Conservation (phyloP, 345 rosid genomes). For the Gossypium thurberi region DNA sequence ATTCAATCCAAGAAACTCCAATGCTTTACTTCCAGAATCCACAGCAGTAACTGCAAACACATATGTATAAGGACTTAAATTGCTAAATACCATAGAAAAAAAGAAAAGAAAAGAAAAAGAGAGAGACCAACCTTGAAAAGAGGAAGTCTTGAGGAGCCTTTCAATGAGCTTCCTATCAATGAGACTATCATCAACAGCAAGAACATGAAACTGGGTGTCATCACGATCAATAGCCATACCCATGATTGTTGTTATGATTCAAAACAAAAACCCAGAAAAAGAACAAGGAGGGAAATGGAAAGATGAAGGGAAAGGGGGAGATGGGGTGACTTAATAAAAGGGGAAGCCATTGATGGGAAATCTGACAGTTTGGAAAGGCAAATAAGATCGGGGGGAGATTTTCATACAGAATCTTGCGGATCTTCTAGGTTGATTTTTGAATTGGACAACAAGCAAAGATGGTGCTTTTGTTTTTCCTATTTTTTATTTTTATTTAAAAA, state of each 20-base stretch:
- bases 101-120: neutral
- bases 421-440: slow-evolving; percentile 52
- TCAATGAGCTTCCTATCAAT: slow-evolving; percentile 81
- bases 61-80: neutral
- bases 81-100: neutral
- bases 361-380: slow-evolving; percentile 54
- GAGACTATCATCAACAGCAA: slow-evolving; percentile 86
- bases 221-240: slow-evolving; percentile 32
- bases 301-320: neutral
- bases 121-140: slow-evolving; percentile 53
- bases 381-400: slow-evolving; percentile 46
- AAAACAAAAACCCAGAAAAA: neutral
- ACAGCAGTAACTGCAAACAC: slow-evolving; percentile 64
- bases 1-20: slow-evolving; percentile 69
- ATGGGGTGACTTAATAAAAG: slow-evolving; percentile 21
- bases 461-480: slow-evolving; percentile 18
- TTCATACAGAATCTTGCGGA: slow-evolving; percentile 43
- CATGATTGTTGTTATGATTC: slow-evolving; percentile 6
- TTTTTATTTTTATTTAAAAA: neutral
- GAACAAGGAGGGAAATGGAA: neutral
- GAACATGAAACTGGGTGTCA: slow-evolving; percentile 60
- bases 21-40: slow-evolving; percentile 85
- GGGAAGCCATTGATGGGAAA: slow-evolving; percentile 25
- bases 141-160: slow-evolving; percentile 77
- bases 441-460: slow-evolving; percentile 41